Conservation (phyloP, 306 rosid species). For the Dryas octopetala region DNA sequence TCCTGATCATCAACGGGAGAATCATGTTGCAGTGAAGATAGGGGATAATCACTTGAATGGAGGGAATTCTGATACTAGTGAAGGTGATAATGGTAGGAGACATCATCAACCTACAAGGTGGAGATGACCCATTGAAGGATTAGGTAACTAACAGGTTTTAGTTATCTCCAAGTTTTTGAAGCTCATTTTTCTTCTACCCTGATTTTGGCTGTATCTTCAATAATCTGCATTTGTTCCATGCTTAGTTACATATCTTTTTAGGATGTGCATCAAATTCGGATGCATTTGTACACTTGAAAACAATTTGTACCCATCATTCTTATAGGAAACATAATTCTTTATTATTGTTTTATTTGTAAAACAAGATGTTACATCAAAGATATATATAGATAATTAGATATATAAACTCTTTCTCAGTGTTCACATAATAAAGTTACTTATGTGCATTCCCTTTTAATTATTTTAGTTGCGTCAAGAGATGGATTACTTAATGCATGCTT, state of each 20-base stretch:
- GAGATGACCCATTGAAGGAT: slow-evolving; percentile 44
- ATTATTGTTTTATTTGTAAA: slow-evolving; percentile 28
- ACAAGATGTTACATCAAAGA: slow-evolving; percentile 26
- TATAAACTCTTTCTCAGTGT: slow-evolving; percentile 17
- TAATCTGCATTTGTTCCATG: slow-evolving; percentile 20
- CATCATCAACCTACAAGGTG: slow-evolving; percentile 49
- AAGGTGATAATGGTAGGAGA: slow-evolving; percentile 49
- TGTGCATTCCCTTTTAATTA: slow-evolving; percentile 15
- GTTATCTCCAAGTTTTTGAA: slow-evolving; percentile 26
- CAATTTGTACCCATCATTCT: slow-evolving; percentile 35
- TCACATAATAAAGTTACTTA: slow-evolving; percentile 24
- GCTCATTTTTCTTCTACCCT: slow-evolving; percentile 30
- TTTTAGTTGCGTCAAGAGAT: slow-evolving; percentile 30
- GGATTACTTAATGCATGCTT: slow-evolving; percentile 7
- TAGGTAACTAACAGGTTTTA: slow-evolving; percentile 39
- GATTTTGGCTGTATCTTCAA: slow-evolving; percentile 31
- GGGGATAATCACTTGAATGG: slow-evolving; percentile 45
- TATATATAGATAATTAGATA: slow-evolving; percentile 11
- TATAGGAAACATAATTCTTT: slow-evolving; percentile 34
- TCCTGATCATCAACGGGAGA: slow-evolving; percentile 43
- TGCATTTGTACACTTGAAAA: slow-evolving; percentile 39
- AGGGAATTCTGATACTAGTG: slow-evolving; percentile 59
- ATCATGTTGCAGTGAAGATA: slow-evolving; percentile 36
- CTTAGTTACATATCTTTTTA: slow-evolving; percentile 22
- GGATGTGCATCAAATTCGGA: slow-evolving; percentile 35